Conservation (phyloP, 345 rosid species). For the Corymbia maculata region DNA sequence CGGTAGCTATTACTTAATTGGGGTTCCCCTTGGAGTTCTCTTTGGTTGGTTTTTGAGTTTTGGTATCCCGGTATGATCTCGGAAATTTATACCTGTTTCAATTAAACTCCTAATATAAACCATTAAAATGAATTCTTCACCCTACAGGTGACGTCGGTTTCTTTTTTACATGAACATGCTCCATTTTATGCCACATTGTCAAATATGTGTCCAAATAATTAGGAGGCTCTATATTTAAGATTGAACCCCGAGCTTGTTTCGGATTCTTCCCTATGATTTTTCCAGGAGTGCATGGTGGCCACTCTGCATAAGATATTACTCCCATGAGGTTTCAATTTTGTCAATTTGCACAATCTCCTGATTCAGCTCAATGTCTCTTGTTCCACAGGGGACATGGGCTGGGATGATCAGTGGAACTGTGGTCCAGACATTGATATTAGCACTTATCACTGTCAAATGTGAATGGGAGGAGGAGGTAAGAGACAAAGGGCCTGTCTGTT, state of each 20-base stretch:
- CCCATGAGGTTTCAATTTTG: neutral
- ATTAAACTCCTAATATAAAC: neutral
- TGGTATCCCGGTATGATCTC: conserved; percentile 16
- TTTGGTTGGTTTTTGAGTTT: conserved; percentile 32
- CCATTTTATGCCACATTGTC: neutral
- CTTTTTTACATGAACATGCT: neutral
- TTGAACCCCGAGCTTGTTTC: neutral
- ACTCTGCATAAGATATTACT: neutral
- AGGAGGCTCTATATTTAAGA: neutral
- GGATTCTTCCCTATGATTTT: neutral
- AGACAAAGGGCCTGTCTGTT: neutral
- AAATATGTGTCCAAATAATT: neutral
- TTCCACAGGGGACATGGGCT: conserved; percentile 35
- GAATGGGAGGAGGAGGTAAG: conserved; percentile 38
- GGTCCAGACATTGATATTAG: conserved; percentile 29
- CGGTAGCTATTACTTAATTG: conserved; percentile 39
- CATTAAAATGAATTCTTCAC: neutral
- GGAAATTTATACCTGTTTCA: neutral
- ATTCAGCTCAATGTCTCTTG: neutral
- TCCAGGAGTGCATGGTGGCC: neutral
- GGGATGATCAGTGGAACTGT: conserved; percentile 44
- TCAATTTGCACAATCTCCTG: neutral
- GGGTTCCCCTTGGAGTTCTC: conserved; percentile 35
- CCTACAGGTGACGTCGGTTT: neutral
- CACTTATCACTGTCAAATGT: conserved; percentile 23